Percentiles rank a stretch among this genome's conserved stretches.
These are phyloP conservation scores for Camelina hispida DNA, from an alignment of 345 rosid species.

Conservation along the genomic window DNA sequence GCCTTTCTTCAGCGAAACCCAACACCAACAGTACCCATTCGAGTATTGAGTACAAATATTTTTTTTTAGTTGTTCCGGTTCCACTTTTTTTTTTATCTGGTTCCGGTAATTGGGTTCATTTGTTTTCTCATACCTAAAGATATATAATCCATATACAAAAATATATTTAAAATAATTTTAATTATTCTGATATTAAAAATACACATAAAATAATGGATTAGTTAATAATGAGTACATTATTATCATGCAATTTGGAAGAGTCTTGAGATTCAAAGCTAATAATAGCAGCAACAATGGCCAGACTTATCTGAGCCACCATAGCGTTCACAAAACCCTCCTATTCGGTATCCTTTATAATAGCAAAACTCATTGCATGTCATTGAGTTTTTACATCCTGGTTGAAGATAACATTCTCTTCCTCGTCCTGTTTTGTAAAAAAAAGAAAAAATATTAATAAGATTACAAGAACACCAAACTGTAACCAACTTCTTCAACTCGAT, in stretches of 20 bases:
- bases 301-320: neutral
- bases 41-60: no score
- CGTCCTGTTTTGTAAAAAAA: constrained; percentile 1
- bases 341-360: neutral
- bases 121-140: no score
- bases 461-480: no score
- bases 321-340: constrained; percentile 7
- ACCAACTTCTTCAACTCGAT: no score
- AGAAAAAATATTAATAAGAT: no score
- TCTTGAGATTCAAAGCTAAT: neutral
- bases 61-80: no score
- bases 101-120: no score
- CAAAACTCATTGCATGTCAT: constrained; percentile 19
- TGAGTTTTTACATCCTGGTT: neutral
- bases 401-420: neutral
- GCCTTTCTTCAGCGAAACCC: no score
- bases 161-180: neutral
- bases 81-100: no score
- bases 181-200: neutral
- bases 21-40: no score
- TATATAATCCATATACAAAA: no score
- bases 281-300: constrained; percentile 23
- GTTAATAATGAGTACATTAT: neutral
- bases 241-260: neutral
- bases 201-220: neutral